Conservation (phyloP, 176 grass and related monocot genomes). For the Lolium perenne region DNA sequence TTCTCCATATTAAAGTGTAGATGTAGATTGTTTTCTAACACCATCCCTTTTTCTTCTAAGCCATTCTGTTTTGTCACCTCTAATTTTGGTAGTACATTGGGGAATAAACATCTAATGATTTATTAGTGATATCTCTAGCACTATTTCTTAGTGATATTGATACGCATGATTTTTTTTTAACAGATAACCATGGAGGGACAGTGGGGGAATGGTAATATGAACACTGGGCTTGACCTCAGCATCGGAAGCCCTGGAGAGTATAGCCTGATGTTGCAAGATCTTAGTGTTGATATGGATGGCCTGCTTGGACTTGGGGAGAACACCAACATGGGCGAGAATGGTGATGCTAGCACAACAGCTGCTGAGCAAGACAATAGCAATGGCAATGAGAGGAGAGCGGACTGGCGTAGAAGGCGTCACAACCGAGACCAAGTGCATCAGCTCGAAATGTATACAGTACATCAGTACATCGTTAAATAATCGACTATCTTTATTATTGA, state of each 20-base stretch:
- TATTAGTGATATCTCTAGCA: neutral
- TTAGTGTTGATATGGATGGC: neutral
- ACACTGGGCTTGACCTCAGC: neutral
- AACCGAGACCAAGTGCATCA: neutral
- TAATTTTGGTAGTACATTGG: neutral
- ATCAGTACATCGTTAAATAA: neutral
- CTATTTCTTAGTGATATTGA: neutral
- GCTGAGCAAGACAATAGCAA: neutral
- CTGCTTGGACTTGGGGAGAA: neutral
- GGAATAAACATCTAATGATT: neutral
- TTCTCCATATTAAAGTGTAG: neutral
- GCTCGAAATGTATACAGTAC: conserved; percentile 28
- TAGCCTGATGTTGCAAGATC: neutral
- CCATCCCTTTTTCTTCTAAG: neutral
- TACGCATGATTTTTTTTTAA: neutral
- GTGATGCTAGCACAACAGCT: neutral
- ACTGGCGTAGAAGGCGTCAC: neutral
- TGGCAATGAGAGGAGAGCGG: neutral
- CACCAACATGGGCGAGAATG: neutral
- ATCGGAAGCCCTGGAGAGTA: neutral
- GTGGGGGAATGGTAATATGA: neutral
- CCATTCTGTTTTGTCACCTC: neutral
- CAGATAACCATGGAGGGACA: conserved; percentile 1
- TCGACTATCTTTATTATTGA: neutral
- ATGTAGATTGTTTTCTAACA: neutral